Evolutionary conservation across 2,329 filamentous ascomycete genomes (phyloP).

Genomic region (Xylariaceae sp.): DNA sequence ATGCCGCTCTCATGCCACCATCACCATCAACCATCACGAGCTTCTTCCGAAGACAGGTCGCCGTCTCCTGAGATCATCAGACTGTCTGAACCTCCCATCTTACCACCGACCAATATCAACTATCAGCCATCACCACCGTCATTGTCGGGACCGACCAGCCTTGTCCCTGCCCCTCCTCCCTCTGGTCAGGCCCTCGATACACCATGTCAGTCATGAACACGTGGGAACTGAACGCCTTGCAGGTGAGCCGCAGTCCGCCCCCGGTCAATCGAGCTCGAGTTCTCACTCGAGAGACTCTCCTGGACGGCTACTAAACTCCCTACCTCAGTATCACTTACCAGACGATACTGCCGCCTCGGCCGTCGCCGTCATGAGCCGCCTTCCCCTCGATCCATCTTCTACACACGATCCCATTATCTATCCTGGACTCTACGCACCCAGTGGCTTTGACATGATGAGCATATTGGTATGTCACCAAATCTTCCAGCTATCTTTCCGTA

Average conservation of each 20-base stretch:
- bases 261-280: too few species aligned
- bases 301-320: neutral
- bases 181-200: too few species aligned
- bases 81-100: too few species aligned
- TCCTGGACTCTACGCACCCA: conserved; percentile 47
- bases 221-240: conserved; percentile 23
- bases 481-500: neutral
- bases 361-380: neutral
- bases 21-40: too few species aligned
- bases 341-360: neutral
- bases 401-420: conserved; percentile 42
- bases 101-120: too few species aligned
- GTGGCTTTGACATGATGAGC: conserved; percentile 47
- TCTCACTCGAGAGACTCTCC: too few species aligned
- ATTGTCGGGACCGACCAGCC: too few species aligned
- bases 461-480: conserved; percentile 39
- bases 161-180: too few species aligned
- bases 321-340: neutral
- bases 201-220: conserved; percentile 23
- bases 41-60: too few species aligned
- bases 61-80: too few species aligned
- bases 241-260: conserved; percentile 27
- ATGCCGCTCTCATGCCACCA: too few species aligned
- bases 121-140: too few species aligned
- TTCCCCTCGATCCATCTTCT: neutral